Evolutionary conservation across 495 filamentous ascomycete genomes (phyloP).

Genomic region (Wilcoxina mikolae): DNA sequence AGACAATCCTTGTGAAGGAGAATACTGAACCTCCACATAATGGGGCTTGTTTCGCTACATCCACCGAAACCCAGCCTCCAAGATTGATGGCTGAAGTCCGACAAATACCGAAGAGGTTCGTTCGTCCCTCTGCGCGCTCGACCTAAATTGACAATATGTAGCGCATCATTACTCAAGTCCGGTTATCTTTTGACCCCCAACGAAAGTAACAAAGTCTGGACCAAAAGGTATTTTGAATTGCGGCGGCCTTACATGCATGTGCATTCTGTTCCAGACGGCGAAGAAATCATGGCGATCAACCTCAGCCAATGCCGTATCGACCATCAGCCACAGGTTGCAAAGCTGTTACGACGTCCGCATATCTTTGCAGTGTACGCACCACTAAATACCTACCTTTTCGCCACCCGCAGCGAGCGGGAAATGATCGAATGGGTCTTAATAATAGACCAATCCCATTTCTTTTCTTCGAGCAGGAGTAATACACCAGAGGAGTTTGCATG

Average conservation of each 20-base stretch:
- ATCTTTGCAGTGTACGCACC: slow-evolving; percentile 87
- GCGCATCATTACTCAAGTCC: slow-evolving; percentile 54
- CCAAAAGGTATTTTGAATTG: slow-evolving; percentile 83
- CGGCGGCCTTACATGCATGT: slow-evolving; percentile 85
- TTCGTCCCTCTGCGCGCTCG: slow-evolving; percentile 15
- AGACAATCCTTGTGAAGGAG: slow-evolving; percentile 52
- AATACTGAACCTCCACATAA: slow-evolving; percentile 62
- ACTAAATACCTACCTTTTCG: slow-evolving; percentile 89
- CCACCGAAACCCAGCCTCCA: slow-evolving; percentile 27
- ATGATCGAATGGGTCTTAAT: slow-evolving; percentile 89
- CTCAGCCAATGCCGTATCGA: slow-evolving; percentile 74
- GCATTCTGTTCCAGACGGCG: slow-evolving; percentile 65
- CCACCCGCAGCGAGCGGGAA: slow-evolving; percentile 67
- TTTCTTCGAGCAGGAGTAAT: slow-evolving; percentile 13
- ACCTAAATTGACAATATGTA: slow-evolving; percentile 26
- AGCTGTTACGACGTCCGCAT: slow-evolving; percentile 44
- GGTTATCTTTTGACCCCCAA: slow-evolving; percentile 73
- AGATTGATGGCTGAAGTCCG: slow-evolving; percentile 31
- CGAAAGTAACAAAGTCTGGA: slow-evolving; percentile 61
- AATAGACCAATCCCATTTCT: slow-evolving; percentile 45
- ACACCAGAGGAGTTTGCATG: background rate
- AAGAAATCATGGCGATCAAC: slow-evolving; percentile 79
- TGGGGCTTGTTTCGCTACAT: slow-evolving; percentile 37
- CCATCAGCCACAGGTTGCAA: slow-evolving; percentile 69
- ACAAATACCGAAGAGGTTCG: slow-evolving; percentile 30